Evolutionary conservation across 139 green algal genomes (phyloP).

Genomic region (Chlorella sorokiniana): DNA sequence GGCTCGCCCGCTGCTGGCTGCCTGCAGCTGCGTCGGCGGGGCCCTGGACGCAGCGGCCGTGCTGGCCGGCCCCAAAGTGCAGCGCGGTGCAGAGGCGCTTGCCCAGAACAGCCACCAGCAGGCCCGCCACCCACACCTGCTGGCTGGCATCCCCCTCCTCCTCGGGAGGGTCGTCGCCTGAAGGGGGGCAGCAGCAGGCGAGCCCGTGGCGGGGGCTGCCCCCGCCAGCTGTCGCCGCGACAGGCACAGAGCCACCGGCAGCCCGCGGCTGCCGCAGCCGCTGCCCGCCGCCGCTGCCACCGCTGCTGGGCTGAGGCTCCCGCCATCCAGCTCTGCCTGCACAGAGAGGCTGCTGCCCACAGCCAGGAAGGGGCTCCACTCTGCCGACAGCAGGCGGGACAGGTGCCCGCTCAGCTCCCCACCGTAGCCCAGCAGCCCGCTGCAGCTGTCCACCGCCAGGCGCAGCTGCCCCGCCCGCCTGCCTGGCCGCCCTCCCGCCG

Average conservation of each 20-base stretch:
- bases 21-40: neutral
- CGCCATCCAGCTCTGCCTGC: constrained; percentile 13
- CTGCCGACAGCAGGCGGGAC: neutral
- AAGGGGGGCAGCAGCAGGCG: neutral
- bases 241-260: constrained; percentile 13
- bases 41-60: no score
- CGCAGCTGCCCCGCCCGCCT: neutral
- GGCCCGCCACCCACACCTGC: constrained; percentile 13
- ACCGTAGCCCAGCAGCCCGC: neutral
- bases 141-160: neutral
- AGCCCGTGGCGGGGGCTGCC: neutral
- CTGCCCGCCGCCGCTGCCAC: neutral
- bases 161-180: neutral
- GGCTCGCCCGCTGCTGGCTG: constrained; percentile 4
- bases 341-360: constrained; percentile 2
- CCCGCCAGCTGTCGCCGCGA: neutral
- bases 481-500: neutral
- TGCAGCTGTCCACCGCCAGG: neutral
- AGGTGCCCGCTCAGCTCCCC: constrained; percentile 3
- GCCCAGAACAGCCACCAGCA: constrained; percentile 5
- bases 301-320: neutral
- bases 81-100: constrained; percentile 37
- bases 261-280: neutral
- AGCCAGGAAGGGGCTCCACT: constrained; percentile 5
- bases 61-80: constrained; percentile 26